A percentile compares a stretch with the other conserved stretches of the same genome.
Evolutionary conservation across 2,329 filamentous ascomycete genomes (phyloP).

Genomic region (Alternaria sp.): DNA sequence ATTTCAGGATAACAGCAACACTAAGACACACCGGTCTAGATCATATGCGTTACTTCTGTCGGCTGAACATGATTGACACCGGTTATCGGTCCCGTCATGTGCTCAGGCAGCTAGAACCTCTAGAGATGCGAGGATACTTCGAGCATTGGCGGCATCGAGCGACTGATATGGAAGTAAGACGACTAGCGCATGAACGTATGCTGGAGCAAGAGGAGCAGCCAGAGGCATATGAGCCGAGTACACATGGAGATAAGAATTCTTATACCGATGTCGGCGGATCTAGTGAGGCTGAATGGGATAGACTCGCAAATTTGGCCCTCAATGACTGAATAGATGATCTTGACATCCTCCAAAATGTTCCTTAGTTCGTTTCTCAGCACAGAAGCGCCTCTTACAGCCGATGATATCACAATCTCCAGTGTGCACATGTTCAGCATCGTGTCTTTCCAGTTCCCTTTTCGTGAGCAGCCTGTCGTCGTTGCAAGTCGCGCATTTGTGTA

Average conservation of each 20-base stretch:
- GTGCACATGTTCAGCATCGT: conserved; percentile 36
- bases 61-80: background rate
- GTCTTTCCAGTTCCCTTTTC: conserved; percentile 29
- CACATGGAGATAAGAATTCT: background rate
- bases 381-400: conserved; percentile 35
- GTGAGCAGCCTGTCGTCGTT: conserved; percentile 33
- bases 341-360: conserved; percentile 5
- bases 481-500: conserved; percentile 31
- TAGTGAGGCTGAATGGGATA: background rate
- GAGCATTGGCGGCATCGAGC: background rate
- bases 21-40: background rate
- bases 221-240: background rate
- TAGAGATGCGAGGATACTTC: background rate
- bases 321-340: conserved; percentile 14
- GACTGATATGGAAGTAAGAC: background rate
- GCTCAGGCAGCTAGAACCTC: background rate
- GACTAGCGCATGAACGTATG: background rate
- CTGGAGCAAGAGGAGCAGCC: background rate
- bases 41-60: background rate
- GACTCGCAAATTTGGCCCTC: background rate
- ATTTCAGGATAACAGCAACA: background rate
- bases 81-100: background rate
- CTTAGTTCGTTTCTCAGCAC: conserved; percentile 12
- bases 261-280: background rate
- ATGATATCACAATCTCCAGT: conserved; percentile 18